Conservation (phyloP, 192 early-diverging fungal species). For the Allomyces macrogynus region DNA sequence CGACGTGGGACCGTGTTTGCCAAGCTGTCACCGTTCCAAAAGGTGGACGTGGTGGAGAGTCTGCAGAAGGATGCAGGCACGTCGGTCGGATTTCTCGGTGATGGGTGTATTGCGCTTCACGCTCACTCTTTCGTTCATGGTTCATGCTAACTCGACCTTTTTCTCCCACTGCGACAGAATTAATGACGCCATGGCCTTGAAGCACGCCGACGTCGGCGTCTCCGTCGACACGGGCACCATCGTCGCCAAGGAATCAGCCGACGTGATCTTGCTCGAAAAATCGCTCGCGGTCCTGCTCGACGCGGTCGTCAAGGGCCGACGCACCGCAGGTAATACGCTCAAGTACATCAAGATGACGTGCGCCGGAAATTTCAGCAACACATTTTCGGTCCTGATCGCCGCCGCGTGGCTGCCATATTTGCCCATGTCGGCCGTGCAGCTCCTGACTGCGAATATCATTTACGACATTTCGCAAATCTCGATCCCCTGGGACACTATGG, state of each 20-base stretch:
- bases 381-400: constrained; percentile 25
- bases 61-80: constrained; percentile 13
- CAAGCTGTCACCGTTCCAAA: constrained; percentile 26
- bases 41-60: constrained; percentile 14
- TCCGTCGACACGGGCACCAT: constrained; percentile 25
- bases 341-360: constrained; percentile 32
- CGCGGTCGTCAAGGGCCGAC: constrained; percentile 18
- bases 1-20: constrained; percentile 23
- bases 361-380: constrained; percentile 32
- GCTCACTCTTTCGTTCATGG: no score
- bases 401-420: constrained; percentile 28
- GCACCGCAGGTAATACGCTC: constrained; percentile 28
- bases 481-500: constrained; percentile 27
- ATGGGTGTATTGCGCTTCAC: background rate
- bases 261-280: constrained; percentile 28
- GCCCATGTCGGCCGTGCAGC: constrained; percentile 23
- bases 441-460: constrained; percentile 22
- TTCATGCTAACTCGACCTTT: no score
- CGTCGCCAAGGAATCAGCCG: constrained; percentile 31
- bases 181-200: constrained; percentile 28
- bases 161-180: constrained; percentile 8
- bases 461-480: constrained; percentile 27
- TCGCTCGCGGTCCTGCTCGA: constrained; percentile 16
- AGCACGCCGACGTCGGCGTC: constrained; percentile 26
- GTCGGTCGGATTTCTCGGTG: constrained; percentile 26